Evolutionary conservation across 306 rosid species (phyloP).

Genomic region (peach (Prunus persica)): Prunus_persica_NCBIv2 NC_034009.1:22601001-22601500

Average conservation of each 20-base stretch:
- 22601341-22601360: conserved; percentile 65
- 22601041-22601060: no score
- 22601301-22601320: conserved; percentile 55
- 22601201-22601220: no score
- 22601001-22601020: no score
- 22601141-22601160: no score
- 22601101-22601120: no score
- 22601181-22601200: no score
- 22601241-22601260: conserved; percentile 42
- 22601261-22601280: conserved; percentile 68
- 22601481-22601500: conserved; percentile 69
- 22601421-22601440: conserved; percentile 55
- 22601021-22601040: no score
- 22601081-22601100: no score
- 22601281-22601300: conserved; percentile 53
- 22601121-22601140: no score
- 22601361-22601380: conserved; percentile 62
- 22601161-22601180: no score
- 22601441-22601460: conserved; percentile 51
- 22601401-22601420: conserved; percentile 74
- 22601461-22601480: no score
- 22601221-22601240: neutral
- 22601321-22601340: conserved; percentile 83
- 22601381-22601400: conserved; percentile 71
- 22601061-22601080: no score